Conservation (phyloP, 495 filamentous ascomycete genomes). For the Neurospora tetraspora region DNA sequence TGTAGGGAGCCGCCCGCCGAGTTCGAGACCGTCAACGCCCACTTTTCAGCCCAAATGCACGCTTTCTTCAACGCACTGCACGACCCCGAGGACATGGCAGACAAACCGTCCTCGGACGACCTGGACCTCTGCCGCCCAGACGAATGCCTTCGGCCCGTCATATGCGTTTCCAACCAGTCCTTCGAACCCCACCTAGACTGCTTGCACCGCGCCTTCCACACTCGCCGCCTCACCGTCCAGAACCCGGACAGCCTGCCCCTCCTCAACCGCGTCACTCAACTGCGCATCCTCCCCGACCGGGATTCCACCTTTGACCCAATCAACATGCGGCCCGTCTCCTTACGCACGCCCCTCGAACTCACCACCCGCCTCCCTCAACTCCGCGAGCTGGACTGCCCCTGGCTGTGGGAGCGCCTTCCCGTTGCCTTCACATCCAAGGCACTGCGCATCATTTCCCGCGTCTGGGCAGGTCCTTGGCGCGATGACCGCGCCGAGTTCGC, state of each 20-base stretch:
- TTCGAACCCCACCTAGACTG: conserved; percentile 13
- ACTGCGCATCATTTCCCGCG: conserved; percentile 11
- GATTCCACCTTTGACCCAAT: background rate
- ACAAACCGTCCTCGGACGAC: background rate
- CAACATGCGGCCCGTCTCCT: conserved; percentile 11
- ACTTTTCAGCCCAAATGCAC: conserved; percentile 21
- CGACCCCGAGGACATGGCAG: conserved; percentile 10
- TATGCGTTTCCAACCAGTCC: conserved; percentile 1
- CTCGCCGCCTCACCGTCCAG: conserved; percentile 13
- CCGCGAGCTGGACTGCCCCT: conserved; percentile 13
- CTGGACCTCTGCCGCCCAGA: background rate
- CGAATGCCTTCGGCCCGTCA: background rate
- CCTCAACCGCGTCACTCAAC: conserved; percentile 8
- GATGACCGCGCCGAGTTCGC: conserved; percentile 19
- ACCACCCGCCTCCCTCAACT: conserved; percentile 10
- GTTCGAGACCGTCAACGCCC: conserved; percentile 16
- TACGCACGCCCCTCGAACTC: conserved; percentile 12
- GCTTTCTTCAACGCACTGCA: conserved; percentile 15
- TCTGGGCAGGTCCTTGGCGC: conserved; percentile 19
- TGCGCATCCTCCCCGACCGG: conserved; percentile 8
- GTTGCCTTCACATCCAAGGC: conserved; percentile 5
- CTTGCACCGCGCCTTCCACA: conserved; percentile 15
- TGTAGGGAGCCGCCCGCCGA: conserved; percentile 15
- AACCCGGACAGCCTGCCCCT: conserved; percentile 9
- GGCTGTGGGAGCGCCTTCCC: conserved; percentile 17